Conservation (phyloP, 2,329 filamentous ascomycete species). For the Epichloe sp. region DNA sequence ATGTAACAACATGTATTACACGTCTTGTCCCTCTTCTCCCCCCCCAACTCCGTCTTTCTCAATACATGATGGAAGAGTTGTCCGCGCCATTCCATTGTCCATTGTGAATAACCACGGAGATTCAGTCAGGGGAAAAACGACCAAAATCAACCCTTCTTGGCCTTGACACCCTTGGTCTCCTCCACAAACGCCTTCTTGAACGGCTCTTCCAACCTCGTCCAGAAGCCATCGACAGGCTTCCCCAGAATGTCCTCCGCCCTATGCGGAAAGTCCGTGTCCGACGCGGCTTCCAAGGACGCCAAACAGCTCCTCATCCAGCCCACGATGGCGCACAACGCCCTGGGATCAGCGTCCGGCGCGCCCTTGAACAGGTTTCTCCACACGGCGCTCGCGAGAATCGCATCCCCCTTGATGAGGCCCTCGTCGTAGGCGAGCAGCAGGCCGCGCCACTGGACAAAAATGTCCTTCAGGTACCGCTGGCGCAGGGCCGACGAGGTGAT, state of each 20-base stretch:
- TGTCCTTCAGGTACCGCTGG: conserved; percentile 65
- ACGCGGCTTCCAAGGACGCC: conserved; percentile 33
- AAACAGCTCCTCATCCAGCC: conserved; percentile 41
- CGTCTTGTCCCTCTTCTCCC: neutral
- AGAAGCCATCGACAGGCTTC: conserved; percentile 29
- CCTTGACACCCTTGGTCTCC: neutral
- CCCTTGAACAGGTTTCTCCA: conserved; percentile 92
- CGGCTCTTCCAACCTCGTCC: conserved; percentile 28
- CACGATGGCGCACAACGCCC: conserved; percentile 39
- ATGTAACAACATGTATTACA: neutral
- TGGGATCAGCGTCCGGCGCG: conserved; percentile 35
- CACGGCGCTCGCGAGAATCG: conserved; percentile 65
- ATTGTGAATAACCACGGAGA: too few species aligned
- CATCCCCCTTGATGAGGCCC: conserved; percentile 60
- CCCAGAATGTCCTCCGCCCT: conserved; percentile 20
- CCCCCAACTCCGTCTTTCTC: neutral
- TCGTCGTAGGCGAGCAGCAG: conserved; percentile 75
- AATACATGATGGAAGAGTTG: too few species aligned
- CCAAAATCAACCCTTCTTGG: too few species aligned
- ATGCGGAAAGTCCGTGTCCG: conserved; percentile 28
- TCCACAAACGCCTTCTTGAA: conserved; percentile 12
- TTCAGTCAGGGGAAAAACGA: too few species aligned
- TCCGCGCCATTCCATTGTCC: too few species aligned
- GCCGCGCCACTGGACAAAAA: conserved; percentile 88
- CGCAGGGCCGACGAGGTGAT: conserved; percentile 45